These are phyloP conservation scores for Calonectria pseudoturangicola DNA, from an alignment of 2,329 filamentous ascomycete species.

Conservation along the genomic window DNA sequence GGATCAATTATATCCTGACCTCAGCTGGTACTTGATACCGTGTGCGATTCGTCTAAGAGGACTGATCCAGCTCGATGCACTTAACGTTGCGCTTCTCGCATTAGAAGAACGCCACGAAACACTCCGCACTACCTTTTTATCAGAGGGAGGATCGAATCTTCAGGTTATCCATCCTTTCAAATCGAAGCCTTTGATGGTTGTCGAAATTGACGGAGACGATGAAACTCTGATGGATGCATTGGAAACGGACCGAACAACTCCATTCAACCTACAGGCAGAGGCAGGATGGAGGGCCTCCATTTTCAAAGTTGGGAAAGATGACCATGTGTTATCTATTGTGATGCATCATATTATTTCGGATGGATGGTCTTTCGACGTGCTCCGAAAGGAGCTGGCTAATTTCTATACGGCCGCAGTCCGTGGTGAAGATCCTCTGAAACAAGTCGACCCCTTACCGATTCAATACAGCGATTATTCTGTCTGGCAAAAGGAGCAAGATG, in stretches of 20 bases:
- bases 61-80: neutral
- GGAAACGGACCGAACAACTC: neutral
- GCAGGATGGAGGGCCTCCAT: neutral
- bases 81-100: neutral
- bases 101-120: neutral
- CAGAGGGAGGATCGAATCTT: neutral
- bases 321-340: conserved; percentile 1
- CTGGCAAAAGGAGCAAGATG: neutral
- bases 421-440: neutral
- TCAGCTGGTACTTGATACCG: neutral
- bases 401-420: neutral
- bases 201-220: neutral
- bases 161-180: neutral
- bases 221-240: neutral
- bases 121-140: neutral
- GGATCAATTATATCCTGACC: neutral
- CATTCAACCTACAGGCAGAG: neutral
- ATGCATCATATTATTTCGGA: conserved; percentile 1
- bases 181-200: neutral
- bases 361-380: neutral
- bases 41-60: neutral
- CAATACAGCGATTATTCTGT: neutral
- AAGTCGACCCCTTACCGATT: neutral
- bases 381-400: neutral
- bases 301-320: neutral